Evolutionary conservation across 2,329 filamentous ascomycete species (phyloP).

Genomic region (Tolypocladium tropicale): DNA sequence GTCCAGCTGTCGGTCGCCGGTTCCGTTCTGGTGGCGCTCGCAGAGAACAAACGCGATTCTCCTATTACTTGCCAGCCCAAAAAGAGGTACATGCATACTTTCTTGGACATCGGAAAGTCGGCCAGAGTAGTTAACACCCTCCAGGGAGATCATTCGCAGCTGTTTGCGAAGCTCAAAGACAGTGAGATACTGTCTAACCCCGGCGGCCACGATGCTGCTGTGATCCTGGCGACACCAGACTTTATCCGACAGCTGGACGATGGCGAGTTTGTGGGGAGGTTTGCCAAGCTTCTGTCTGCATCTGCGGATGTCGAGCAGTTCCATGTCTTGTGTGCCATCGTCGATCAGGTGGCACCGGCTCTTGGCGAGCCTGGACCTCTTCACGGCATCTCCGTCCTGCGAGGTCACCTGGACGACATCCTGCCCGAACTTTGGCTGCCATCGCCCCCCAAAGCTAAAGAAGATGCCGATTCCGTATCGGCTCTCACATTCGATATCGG

Average conservation of each 20-base stretch:
- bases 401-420: conserved; percentile 27
- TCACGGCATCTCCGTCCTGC: conserved; percentile 42
- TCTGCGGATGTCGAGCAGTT: conserved; percentile 25
- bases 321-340: conserved; percentile 42
- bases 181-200: conserved; percentile 17
- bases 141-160: conserved; percentile 7
- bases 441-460: conserved; percentile 12
- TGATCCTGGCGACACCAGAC: conserved; percentile 39
- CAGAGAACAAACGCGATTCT: conserved; percentile 10
- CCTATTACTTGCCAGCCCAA: conserved; percentile 10
- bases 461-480: conserved; percentile 25
- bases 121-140: background rate
- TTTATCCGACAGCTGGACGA: conserved; percentile 39
- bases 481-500: conserved; percentile 31
- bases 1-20: conserved; percentile 1
- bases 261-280: conserved; percentile 26
- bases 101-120: background rate
- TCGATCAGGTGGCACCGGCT: conserved; percentile 40
- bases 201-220: conserved; percentile 27
- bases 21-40: conserved; percentile 6
- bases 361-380: conserved; percentile 17
- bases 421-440: conserved; percentile 36
- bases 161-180: conserved; percentile 11
- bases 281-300: conserved; percentile 37
- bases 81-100: background rate